Evolutionary conservation across 1,284 basidiomycete genomes (phyloP), one percentile per base, ranked within the genome.

Genomic region (Ustilago loliicola): DNA sequence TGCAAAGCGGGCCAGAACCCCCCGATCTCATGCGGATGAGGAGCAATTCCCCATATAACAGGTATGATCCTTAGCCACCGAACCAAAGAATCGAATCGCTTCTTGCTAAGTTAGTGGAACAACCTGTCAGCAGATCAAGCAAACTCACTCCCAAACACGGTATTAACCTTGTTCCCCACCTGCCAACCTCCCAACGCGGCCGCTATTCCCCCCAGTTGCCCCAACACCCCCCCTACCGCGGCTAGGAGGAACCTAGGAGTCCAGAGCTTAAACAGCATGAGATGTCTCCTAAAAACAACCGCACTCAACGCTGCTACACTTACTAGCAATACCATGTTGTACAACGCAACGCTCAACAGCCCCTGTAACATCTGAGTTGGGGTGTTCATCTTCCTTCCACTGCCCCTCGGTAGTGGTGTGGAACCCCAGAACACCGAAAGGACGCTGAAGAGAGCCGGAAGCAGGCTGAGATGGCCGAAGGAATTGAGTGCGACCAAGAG

Each of bases 191-290:
- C 77, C 8, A 66, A 25, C 1, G 66, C 45, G 0, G 68, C 81
- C 11, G 89, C 25, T 10, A 89, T 57, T 11, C 88, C 62, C 6
- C 85, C 86, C 1, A 89, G 15, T 79, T 90, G 89, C 6, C 89
- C 87, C 0, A 87, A 75, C 7, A 90, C 63, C 32, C 89, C 76
- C 15, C 85, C 85, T 3, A 88, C 84, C 0, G 90, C 93, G 0
- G 90, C 92, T 17, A 91, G 86, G 92, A 98, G 96, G 85, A 96
- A 96, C 68, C 96, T 88, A 58, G 97, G 97, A 32, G 95, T 95
- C 85, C 98, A 99, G 6, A 98, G 92, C 87, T 98, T 98, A 95
- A 96, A 99, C 40, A 98, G 95, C 96, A 99, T 98, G 78, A 99
- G 87, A 87, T 99, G 97, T 47, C 96, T 87, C 65, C 95, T 87